Evolutionary conservation across 768 basidiomycete species (phyloP), one percentile per base, ranked within the genome.

Genomic region (Leccinellum luteum): DNA sequence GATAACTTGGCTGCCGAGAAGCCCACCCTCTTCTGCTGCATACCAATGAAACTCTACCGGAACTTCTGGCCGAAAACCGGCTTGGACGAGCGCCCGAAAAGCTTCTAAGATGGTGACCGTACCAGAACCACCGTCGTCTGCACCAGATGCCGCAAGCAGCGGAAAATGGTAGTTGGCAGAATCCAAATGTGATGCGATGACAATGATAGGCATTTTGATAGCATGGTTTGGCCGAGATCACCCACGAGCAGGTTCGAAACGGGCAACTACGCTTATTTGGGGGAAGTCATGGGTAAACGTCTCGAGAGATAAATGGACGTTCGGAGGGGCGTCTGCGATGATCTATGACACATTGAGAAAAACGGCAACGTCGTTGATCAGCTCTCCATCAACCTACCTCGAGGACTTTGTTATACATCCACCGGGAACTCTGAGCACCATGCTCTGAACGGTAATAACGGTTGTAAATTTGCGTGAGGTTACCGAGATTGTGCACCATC

Each of bases 1-100:
- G 57, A 86, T 75, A 6, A 81, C 84, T 60, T 82, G 80, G 41
- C 79, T 52, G 19, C 52, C 48, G 19, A 64, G 50, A 41, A 53
- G 48, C 27, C 63, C 56, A 53, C 54, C 68, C 52, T 70, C 89
- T 77, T 92, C 89, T 47, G 85, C 89, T 53, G 88, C 86, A 70
- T 91, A 92, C 89, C 89, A 91, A 62, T 89, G 89, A 72, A 91
- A 92, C 67, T 92, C 87, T 35, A 91, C 78, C 8, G 84, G 75
- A 43, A 81, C 79, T 57, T 78, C 74, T 47, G 90, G 90, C 44
- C 69, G 81, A 77, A 86, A 91, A 68, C 85, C 83, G 43, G 86
- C 81, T 31, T 81, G 78, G 62, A 91, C 76, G 56, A 91, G 75
- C 17, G 80, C 87, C 35, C 89, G 81, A 70, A 89, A 90, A n/a